phyloP scores from a whole-genome alignment of 352 stramenopile species.

The Pythium phragmitis region DNA sequence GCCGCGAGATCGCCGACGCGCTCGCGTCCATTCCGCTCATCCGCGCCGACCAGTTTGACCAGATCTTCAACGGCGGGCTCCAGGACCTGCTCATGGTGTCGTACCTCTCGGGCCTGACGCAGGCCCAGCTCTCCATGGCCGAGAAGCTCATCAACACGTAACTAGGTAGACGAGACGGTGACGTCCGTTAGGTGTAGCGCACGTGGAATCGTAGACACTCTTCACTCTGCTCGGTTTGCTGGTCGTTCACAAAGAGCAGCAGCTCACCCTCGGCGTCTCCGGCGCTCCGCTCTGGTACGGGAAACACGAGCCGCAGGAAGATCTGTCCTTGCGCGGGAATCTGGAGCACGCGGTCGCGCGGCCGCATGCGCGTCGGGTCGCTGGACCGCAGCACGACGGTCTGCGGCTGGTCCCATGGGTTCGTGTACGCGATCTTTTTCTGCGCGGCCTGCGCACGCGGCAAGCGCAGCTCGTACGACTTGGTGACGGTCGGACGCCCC shows the following conservation, averaged over 20 bases:
- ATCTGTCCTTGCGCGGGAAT: slow-evolving; percentile 46
- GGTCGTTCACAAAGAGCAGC: slow-evolving; percentile 94
- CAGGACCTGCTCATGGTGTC: slow-evolving; percentile 99
- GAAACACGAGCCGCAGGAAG: slow-evolving; percentile 59
- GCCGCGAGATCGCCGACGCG: slow-evolving; percentile 92
- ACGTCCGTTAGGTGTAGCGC: slow-evolving; percentile 46
- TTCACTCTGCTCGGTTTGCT: slow-evolving; percentile 89
- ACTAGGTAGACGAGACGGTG: slow-evolving; percentile 31
- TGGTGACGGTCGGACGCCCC: slow-evolving; percentile 81
- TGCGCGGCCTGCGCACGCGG: slow-evolving; percentile 54
- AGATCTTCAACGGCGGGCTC: slow-evolving; percentile 95
- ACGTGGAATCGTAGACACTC: slow-evolving; percentile 91
- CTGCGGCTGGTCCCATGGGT: slow-evolving; percentile 89
- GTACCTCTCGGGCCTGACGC: slow-evolving; percentile 96
- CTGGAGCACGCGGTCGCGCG: slow-evolving; percentile 65
- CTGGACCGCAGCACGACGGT: slow-evolving; percentile 85
- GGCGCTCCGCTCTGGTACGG: neutral
- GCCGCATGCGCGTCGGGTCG: slow-evolving; percentile 61
- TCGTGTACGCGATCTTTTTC: slow-evolving; percentile 94
- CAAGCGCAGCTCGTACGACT: slow-evolving; percentile 90
- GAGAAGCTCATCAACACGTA: slow-evolving; percentile 95
- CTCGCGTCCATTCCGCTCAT: slow-evolving; percentile 94
- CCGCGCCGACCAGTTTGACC: slow-evolving; percentile 93
- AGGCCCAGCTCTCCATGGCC: slow-evolving; percentile 96
- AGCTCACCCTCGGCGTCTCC: slow-evolving; percentile 32